Evolutionary conservation across 2,329 filamentous ascomycete species (phyloP).

Genomic region (Lachnellula occidentalis): DNA sequence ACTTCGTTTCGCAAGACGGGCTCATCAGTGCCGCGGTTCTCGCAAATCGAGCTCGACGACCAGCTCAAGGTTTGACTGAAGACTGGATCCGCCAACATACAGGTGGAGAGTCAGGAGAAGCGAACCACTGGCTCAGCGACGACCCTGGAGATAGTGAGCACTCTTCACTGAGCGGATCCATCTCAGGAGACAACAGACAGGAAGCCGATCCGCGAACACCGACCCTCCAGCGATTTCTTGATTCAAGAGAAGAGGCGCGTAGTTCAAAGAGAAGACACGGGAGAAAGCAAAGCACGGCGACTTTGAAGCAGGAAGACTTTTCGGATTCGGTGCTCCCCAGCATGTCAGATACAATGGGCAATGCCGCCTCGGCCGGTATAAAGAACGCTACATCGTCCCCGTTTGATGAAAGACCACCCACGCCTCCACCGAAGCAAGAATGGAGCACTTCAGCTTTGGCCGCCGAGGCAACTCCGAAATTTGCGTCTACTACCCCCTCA

Average conservation of each 20-base stretch:
- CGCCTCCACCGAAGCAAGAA: constrained; percentile 28
- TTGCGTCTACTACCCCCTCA: constrained; percentile 14
- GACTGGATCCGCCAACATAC: constrained; percentile 84
- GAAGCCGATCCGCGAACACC: constrained; percentile 33
- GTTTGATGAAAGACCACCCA: constrained; percentile 36
- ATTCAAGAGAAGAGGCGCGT: constrained; percentile 17
- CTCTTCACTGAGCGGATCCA: constrained; percentile 67
- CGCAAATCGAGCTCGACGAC: constrained; percentile 56
- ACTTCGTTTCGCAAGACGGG: constrained; percentile 32
- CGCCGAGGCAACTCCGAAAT: background rate
- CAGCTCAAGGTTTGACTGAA: constrained; percentile 62
- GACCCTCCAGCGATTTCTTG: constrained; percentile 27
- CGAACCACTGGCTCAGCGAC: constrained; percentile 80
- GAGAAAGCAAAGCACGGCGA: constrained; percentile 32
- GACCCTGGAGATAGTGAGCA: constrained; percentile 66
- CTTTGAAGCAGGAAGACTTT: constrained; percentile 29
- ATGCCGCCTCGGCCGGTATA: constrained; percentile 12
- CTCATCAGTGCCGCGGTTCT: constrained; percentile 49
- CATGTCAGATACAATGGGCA: constrained; percentile 22
- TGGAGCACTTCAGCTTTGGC: constrained; percentile 21
- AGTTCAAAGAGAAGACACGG: constrained; percentile 24
- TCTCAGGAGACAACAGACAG: constrained; percentile 46
- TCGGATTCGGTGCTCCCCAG: constrained; percentile 14
- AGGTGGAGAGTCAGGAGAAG: constrained; percentile 63
- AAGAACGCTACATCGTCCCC: constrained; percentile 14